Evolutionary conservation across 1,284 basidiomycete genomes (phyloP).

Genomic region (Cryptococcus wingfieldii): DNA sequence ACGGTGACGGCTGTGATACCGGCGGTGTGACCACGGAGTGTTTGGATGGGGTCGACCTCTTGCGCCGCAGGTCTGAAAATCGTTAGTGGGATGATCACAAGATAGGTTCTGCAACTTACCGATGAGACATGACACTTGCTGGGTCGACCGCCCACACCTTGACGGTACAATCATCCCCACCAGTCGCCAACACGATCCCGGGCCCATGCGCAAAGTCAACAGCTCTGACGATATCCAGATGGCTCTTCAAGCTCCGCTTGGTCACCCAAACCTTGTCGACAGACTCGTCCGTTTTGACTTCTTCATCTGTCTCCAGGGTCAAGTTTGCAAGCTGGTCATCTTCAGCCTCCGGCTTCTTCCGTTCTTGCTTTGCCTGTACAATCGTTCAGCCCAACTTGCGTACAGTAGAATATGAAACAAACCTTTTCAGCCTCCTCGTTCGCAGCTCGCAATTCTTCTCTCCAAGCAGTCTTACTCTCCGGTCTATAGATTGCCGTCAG

Average conservation of each 20-base stretch:
- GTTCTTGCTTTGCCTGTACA: constrained; percentile 13
- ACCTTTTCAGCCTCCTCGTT: constrained; percentile 46
- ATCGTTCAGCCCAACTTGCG: background rate
- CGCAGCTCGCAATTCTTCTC: constrained; percentile 55
- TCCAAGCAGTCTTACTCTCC: constrained; percentile 77
- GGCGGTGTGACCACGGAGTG: constrained; percentile 86
- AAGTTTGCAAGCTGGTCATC: constrained; percentile 40
- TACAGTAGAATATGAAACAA: background rate
- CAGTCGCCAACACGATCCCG: constrained; percentile 78
- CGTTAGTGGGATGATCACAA: background rate
- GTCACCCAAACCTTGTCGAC: constrained; percentile 70
- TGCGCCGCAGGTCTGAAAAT: constrained; percentile 53
- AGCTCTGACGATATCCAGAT: constrained; percentile 87
- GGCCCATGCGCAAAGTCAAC: constrained; percentile 75
- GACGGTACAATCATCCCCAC: constrained; percentile 90
- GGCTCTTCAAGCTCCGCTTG: constrained; percentile 75
- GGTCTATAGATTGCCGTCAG: constrained; percentile 81
- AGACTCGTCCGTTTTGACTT: constrained; percentile 55
- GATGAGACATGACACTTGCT: constrained; percentile 25
- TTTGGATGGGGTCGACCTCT: constrained; percentile 86
- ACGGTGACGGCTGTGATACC: constrained; percentile 87
- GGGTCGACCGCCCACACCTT: constrained; percentile 70
- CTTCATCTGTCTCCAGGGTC: constrained; percentile 53
- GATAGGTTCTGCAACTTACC: constrained; percentile 19
- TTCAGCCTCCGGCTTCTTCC: constrained; percentile 13